phyloP scores from a whole-genome alignment of 2,329 filamentous ascomycete species.

The Sporothrix mexicana region DNA sequence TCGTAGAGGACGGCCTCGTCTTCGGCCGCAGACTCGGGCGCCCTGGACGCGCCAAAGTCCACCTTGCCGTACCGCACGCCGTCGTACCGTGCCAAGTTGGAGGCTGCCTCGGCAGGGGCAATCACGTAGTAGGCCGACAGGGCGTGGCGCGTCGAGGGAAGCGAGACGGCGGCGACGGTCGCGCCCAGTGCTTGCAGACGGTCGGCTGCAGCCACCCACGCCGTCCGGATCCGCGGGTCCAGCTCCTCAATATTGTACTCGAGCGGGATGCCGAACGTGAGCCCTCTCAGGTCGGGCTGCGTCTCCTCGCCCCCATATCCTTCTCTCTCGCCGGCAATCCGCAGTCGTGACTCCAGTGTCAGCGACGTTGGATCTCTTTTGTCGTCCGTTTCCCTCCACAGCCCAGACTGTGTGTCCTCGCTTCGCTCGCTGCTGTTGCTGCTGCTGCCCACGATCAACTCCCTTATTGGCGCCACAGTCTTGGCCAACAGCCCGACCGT shows the following conservation, averaged over 20 bases:
- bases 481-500: conserved; percentile 79
- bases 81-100: conserved; percentile 96
- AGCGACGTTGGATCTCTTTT: conserved; percentile 77
- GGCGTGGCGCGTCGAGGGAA: conserved; percentile 83
- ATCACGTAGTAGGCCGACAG: conserved; percentile 95
- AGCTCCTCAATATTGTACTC: conserved; percentile 93
- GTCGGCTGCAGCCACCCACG: conserved; percentile 70
- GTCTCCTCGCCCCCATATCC: conserved; percentile 25
- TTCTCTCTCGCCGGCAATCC: conserved; percentile 43
- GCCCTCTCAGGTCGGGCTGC: conserved; percentile 36
- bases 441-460: conserved; percentile 55
- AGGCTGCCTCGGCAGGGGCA: conserved; percentile 92
- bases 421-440: conserved; percentile 36
- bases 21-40: neutral
- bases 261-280: conserved; percentile 63
- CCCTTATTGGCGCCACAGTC: conserved; percentile 57
- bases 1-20: conserved; percentile 74
- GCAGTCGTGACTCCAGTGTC: conserved; percentile 58
- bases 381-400: conserved; percentile 64
- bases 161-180: conserved; percentile 73
- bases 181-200: conserved; percentile 69
- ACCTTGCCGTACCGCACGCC: conserved; percentile 89
- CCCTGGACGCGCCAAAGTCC: neutral
- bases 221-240: conserved; percentile 67
- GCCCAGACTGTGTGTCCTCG: conserved; percentile 36